Percentiles rank a stretch among this genome's conserved stretches.
Evolutionary conservation across 352 stramenopile genomes (phyloP).

Genomic region (Phytophthora cajani): DNA sequence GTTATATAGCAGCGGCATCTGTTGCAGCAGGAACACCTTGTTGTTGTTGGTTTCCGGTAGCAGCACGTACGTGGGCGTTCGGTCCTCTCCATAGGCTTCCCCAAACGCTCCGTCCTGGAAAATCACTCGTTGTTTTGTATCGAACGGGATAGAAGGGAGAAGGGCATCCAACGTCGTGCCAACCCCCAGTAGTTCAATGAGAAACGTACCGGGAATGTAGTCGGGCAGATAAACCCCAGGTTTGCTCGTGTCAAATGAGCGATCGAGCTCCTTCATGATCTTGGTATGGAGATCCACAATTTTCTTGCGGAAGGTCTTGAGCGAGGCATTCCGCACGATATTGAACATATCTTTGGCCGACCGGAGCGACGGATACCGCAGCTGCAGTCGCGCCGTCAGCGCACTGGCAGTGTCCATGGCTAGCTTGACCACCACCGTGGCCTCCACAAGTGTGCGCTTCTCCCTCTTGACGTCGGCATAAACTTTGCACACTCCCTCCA

Average conservation of each 20-base stretch:
- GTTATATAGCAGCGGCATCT: conserved; percentile 30
- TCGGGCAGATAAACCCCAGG: not conserved
- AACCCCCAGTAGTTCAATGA: not conserved
- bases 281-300: not conserved
- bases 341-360: conserved; percentile 18
- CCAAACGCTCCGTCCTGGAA: conserved; percentile 12
- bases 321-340: conserved; percentile 5
- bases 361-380: conserved; percentile 22
- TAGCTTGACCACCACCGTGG: conserved; percentile 29
- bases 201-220: not conserved
- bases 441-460: conserved; percentile 35
- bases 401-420: conserved; percentile 21
- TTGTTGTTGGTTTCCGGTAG: conserved; percentile 8
- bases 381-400: conserved; percentile 25
- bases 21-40: conserved; percentile 21
- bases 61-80: conserved; percentile 18
- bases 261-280: conserved; percentile 10
- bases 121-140: conserved; percentile 8
- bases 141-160: conserved; percentile 1
- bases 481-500: conserved; percentile 18
- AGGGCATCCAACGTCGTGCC: conserved; percentile 1
- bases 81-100: conserved; percentile 20
- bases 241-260: not conserved
- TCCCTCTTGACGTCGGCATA: conserved; percentile 32
- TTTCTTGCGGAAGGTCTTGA: not conserved